Evolutionary conservation across 345 rosid genomes (phyloP), one percentile per base, ranked within the genome.

Genomic region (Pugionium dolabratum): DNA sequence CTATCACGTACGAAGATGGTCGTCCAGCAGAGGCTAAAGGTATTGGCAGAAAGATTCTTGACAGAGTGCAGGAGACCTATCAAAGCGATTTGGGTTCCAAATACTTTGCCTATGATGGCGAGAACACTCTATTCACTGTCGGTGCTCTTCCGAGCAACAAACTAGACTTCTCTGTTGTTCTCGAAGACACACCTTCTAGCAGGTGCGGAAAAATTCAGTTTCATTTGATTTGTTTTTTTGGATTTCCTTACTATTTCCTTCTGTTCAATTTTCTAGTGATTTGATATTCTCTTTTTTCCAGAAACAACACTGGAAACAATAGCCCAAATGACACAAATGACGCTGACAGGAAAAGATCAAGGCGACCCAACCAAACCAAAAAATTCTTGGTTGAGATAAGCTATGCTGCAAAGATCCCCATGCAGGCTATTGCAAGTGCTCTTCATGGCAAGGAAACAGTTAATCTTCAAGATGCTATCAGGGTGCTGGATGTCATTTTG

Each of bases 71-170:
- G 9, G 86, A 85, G 45, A 90, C 95, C 0, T 86, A 94, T 43
- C 64, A 25, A 29, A 56, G 54, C 35, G 90, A 88, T 37, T 66
- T 93, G 42, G 85, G 59, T 4, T 82, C 78, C 31, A 94, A 88
- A 60, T 66, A 82, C 36, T 88, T 94, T 74, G 99, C 99, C 4
- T 94, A 94, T 72, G 97, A 94, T 67, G 99, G 99, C 0, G 97
- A 88, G 69, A 88, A 88, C 66, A 85, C 89, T 44, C 61, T 93
- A 53, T 93, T 90, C 66, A 86, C 96, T 31, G 54, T 83, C 66
- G 97, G 97, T 46, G 42, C 91, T 25, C 94, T 93, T 34, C 94
- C 90, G 2, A 76, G 76, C n/a, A 86, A 86, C 82, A 86, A 90
- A 62, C 79, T 81, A 11, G 90, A 86, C 71, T 93, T 88, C 63